Conservation (phyloP, 176 grass and related monocot species). For the Oryza rufipogon region DNA sequence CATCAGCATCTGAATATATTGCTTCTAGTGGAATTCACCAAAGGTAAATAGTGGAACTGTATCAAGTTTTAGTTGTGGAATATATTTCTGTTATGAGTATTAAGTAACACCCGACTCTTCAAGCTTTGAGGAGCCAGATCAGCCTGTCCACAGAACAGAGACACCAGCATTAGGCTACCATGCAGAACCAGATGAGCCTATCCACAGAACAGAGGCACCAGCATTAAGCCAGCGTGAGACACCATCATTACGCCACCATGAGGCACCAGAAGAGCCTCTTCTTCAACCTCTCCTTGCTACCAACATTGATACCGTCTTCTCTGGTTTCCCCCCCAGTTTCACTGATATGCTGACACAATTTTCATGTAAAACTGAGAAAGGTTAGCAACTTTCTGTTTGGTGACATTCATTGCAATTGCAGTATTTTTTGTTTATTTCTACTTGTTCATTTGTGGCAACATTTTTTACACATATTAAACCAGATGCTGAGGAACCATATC, state of each 20-base stretch:
- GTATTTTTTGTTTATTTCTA: slow-evolving; percentile 14
- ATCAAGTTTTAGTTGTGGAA: background rate
- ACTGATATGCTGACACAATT: slow-evolving; percentile 59
- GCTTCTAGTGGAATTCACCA: slow-evolving; percentile 53
- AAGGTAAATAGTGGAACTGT: slow-evolving; percentile 45
- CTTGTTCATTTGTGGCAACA: slow-evolving; percentile 7
- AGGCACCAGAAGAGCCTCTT: slow-evolving; percentile 24
- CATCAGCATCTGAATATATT: slow-evolving; percentile 58
- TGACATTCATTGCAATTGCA: background rate
- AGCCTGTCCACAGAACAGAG: slow-evolving; percentile 28
- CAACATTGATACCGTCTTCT: slow-evolving; percentile 42
- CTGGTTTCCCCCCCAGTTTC: slow-evolving; percentile 60
- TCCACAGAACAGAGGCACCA: slow-evolving; percentile 26
- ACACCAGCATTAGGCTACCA: slow-evolving; percentile 40
- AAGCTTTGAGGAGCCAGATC: slow-evolving; percentile 49
- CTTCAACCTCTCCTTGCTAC: slow-evolving; percentile 36
- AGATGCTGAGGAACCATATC: slow-evolving; percentile 30
- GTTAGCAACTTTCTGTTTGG: slow-evolving; percentile 29
- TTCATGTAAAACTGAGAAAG: slow-evolving; percentile 42
- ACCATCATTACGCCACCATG: slow-evolving; percentile 25
- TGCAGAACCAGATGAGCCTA: slow-evolving; percentile 32
- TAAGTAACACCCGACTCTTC: slow-evolving; percentile 33
- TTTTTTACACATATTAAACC: background rate
- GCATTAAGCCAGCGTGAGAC: background rate
- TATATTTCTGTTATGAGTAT: slow-evolving; percentile 10